A percentile compares a stretch with the other conserved stretches of the same genome.
phyloP scores from a whole-genome alignment of 768 basidiomycete genomes.

The Boletus tomentosulus region DNA sequence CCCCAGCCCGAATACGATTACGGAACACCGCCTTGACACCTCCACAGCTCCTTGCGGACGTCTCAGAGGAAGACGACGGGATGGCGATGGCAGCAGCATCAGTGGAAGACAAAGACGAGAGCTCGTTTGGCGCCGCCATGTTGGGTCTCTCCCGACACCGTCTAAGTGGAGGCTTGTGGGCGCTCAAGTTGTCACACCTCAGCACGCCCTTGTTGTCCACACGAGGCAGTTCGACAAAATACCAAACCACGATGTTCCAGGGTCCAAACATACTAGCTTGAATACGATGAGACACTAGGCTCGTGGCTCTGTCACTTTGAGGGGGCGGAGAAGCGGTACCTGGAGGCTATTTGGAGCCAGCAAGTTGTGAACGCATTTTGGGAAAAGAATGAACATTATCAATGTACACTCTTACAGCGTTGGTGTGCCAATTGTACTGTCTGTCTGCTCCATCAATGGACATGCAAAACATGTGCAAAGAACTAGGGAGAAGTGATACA shows the following conservation, averaged over 20 bases:
- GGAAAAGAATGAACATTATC: background rate
- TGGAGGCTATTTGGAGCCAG: constrained; percentile 33
- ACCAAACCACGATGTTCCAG: constrained; percentile 34
- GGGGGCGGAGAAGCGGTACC: constrained; percentile 66
- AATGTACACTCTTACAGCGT: background rate
- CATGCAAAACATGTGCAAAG: too few relatives aligned
- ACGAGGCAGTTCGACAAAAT: constrained; percentile 12
- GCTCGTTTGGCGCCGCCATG: constrained; percentile 59
- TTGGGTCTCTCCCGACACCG: constrained; percentile 56
- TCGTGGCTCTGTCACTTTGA: too few relatives aligned
- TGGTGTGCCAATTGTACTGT: background rate
- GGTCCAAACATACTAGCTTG: constrained; percentile 61
- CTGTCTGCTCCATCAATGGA: background rate
- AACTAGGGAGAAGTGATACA: too few relatives aligned
- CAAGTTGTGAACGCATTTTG: constrained; percentile 30
- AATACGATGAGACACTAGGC: constrained; percentile 57
- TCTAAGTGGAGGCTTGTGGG: constrained; percentile 46
- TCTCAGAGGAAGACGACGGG: constrained; percentile 38
- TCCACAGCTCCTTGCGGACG: too few relatives aligned
- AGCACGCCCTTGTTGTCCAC: constrained; percentile 11
- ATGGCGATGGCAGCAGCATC: constrained; percentile 20
- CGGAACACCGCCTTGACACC: constrained; percentile 45
- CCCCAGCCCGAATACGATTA: constrained; percentile 26
- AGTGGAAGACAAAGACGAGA: constrained; percentile 22
- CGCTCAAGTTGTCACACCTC: constrained; percentile 37